Evolutionary conservation across 1,284 basidiomycete genomes (phyloP), one percentile per base, ranked within the genome.

Genomic region (Rhodotorula sp.): DNA sequence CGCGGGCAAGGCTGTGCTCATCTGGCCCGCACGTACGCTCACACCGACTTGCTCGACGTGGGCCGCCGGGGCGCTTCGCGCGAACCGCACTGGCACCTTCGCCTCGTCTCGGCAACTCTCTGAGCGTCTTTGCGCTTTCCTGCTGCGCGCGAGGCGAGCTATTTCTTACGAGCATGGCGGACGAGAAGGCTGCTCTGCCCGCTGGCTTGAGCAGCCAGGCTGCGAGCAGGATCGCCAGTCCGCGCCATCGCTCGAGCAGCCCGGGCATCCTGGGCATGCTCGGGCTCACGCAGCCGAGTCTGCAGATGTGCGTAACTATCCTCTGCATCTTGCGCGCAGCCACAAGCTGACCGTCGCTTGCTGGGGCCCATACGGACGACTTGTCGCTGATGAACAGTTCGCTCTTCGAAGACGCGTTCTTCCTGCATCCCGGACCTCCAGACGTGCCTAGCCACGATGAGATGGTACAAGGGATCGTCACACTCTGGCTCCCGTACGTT

Each of bases 321-420:
- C 19, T 41, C 29, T 29, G 25, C 27, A 22, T 0, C 9, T n/a
- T 3, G 2, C 1, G 41, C 4, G 25, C 39, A 21, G 3, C 12
- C 10, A 5, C 25, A 22, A 19, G 51, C 51, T 32, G 62, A 34
- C 41, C 9, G 37, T 27, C 21, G 27, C 29, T 39, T 46, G 25
- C 17, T n/a, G n/a, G 32, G 39, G 3, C 56, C 44, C 39, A 27
- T 21, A n/a, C 37, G 48, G 29, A 10, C 10, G 19, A 10, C 37
- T n/a, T n/a, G n/a, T n/a, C n/a, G n/a, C 29, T 25, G 29, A 21
- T 27, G 1, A 19, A 36, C 67, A 64, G 71, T 36, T 69, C 66
- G 9, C 64, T 74, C 59, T 55, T 54, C 7, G 61, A 74, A 32
- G 73, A 74, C 29, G 67, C 72, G 58, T 70, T 74, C 53, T 74